Evolutionary conservation across 2,329 filamentous ascomycete genomes (phyloP), one percentile per base, ranked within the genome.

Genomic region (Ascochyta koolunga): DNA sequence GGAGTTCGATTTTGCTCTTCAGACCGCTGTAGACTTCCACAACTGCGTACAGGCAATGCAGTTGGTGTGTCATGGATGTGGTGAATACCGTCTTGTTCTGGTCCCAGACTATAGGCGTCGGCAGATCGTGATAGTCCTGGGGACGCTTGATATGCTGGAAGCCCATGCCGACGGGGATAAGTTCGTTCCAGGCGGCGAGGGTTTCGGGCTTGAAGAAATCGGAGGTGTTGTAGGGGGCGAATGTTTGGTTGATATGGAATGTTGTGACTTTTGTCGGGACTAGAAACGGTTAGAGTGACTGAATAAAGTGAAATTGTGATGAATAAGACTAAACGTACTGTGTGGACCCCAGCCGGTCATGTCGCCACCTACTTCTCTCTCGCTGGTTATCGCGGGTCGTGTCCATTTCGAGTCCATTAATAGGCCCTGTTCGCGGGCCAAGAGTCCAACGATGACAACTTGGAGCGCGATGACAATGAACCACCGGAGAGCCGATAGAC

Each of bases 181-280:
- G 59, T 13, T 71, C 69, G 50, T 73, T 73, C 70, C 69, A 73
- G 24, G 70, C 69, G 5, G 54, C 59, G 1, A 73, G 61, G 4
- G 63, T 65, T 42, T 69, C 61, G 33, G 69, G 68, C 18, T 66
- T 67, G 65, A 73, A 73, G 62, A 73, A 73, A 9, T 73, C 69
- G 7, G 70, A 69, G 1, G 70, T 73, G 54, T 72, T 71, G 56
- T 69, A 70, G 11, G 69, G 69, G 3, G 70, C 69, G 42, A 69
- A 72, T 2, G 70, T 72, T 50, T 73, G 70, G 38, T 72, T 72
- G 45, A 72, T 64, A 11, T 67, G 42, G 59, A 73, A 73, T n/a
- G 58, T 68, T 24, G 66, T 69, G 49, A 71, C 59, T 51, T 69
- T 66, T 7, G 69, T 72, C 11, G 69, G 68, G 19, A 73, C 69